Evolutionary conservation across 2,329 filamentous ascomycete genomes (phyloP).

Genomic region (Canariomyces notabilis): DNA sequence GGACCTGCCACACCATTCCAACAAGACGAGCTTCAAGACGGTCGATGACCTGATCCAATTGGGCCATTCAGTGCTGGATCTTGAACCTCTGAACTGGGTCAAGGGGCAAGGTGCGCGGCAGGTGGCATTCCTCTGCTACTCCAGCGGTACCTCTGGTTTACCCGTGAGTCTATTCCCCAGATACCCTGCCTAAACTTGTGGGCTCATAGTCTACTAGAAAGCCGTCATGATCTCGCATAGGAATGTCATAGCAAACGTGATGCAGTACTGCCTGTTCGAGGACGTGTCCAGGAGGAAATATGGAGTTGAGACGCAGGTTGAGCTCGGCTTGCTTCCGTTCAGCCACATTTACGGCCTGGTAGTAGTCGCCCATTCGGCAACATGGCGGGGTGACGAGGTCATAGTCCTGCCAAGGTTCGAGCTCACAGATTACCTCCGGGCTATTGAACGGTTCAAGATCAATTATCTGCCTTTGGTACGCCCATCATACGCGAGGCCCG

Average conservation of each 20-base stretch:
- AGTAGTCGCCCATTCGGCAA: slow-evolving; percentile 59
- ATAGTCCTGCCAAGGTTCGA: slow-evolving; percentile 75
- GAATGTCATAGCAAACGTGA: slow-evolving; percentile 72
- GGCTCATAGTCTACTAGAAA: slow-evolving; percentile 48
- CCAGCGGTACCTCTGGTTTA: slow-evolving; percentile 72
- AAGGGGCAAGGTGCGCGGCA: slow-evolving; percentile 62
- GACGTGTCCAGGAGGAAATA: slow-evolving; percentile 33
- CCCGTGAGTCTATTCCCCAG: slow-evolving; percentile 47
- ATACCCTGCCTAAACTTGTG: no score
- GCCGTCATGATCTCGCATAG: slow-evolving; percentile 77
- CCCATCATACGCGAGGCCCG: slow-evolving; percentile 1
- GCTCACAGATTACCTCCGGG: slow-evolving; percentile 55
- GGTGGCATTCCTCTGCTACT: slow-evolving; percentile 74
- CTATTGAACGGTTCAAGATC: slow-evolving; percentile 67
- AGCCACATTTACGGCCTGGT: slow-evolving; percentile 79
- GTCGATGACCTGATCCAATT: slow-evolving; percentile 60
- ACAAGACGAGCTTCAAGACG: slow-evolving; percentile 53
- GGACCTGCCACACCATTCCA: slow-evolving; percentile 56
- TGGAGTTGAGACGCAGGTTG: slow-evolving; percentile 39
- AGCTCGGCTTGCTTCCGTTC: slow-evolving; percentile 68
- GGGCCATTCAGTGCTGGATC: slow-evolving; percentile 48
- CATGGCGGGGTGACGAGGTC: slow-evolving; percentile 68
- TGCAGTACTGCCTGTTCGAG: slow-evolving; percentile 54
- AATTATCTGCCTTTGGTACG: slow-evolving; percentile 59
- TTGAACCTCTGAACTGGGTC: slow-evolving; percentile 55